Evolutionary conservation across 768 basidiomycete species (phyloP).

Genomic region (Lepiota subincarnata): DNA sequence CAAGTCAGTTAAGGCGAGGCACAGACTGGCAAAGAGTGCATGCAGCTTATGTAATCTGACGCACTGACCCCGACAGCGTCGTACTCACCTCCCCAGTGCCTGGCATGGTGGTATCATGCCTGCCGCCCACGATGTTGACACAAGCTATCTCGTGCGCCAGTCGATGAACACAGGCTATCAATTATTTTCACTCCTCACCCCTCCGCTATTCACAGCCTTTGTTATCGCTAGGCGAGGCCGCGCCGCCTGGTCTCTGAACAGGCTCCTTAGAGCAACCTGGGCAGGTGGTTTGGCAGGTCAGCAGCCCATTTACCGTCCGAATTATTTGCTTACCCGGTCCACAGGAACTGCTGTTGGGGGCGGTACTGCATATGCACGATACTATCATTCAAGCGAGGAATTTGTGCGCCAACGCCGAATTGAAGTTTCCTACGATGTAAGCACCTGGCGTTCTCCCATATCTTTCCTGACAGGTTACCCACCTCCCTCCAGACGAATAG

Average conservation of each 20-base stretch:
- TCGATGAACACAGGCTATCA: slow-evolving; percentile 68
- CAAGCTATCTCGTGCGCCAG: slow-evolving; percentile 62
- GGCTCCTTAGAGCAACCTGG: slow-evolving; percentile 70
- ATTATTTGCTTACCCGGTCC: slow-evolving; percentile 1
- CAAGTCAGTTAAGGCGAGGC: not conserved
- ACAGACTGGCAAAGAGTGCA: not conserved
- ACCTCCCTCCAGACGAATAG: slow-evolving; percentile 40
- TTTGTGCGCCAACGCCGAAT: slow-evolving; percentile 47
- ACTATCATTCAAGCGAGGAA: slow-evolving; percentile 47
- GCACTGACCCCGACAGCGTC: slow-evolving; percentile 12
- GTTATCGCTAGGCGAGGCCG: slow-evolving; percentile 52
- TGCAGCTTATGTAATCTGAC: slow-evolving; percentile 9
- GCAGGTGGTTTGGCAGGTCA: slow-evolving; percentile 58
- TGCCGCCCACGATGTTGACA: slow-evolving; percentile 47
- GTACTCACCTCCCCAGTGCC: not conserved
- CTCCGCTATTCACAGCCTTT: slow-evolving; percentile 56
- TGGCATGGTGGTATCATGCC: slow-evolving; percentile 10
- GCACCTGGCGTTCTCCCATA: slow-evolving; percentile 4
- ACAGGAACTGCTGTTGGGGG: slow-evolving; percentile 51
- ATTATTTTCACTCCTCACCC: slow-evolving; percentile 55
- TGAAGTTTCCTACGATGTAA: slow-evolving; percentile 56
- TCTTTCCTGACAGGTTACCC: not conserved
- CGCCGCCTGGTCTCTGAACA: slow-evolving; percentile 53
- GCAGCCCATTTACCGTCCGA: not conserved
- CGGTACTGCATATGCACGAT: slow-evolving; percentile 56